These are phyloP conservation scores for Neotropicomus parvogracilis DNA, from an alignment of 1,284 basidiomycete genomes.

Conservation along the genomic window DNA sequence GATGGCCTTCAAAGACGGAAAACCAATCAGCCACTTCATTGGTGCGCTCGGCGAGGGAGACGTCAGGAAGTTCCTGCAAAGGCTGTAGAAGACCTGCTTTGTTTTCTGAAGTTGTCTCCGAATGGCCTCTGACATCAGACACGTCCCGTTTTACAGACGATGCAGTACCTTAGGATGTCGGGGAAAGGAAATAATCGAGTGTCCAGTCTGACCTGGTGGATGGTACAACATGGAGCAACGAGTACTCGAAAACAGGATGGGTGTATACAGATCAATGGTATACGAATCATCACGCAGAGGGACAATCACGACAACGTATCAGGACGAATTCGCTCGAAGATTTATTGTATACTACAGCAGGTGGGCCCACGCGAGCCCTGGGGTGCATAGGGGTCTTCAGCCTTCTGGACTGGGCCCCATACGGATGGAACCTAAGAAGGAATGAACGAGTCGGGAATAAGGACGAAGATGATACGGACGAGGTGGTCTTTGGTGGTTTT, in stretches of 20 bases:
- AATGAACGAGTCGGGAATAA: constrained; percentile 9
- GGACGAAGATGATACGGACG: constrained; percentile 16
- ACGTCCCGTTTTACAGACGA: constrained; percentile 2
- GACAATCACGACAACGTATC: background rate
- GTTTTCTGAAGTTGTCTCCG: constrained; percentile 14
- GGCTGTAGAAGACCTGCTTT: constrained; percentile 28
- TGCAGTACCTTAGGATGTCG: constrained; percentile 15
- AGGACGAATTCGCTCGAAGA: background rate
- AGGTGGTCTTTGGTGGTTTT: constrained; percentile 80
- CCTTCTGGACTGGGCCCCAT: constrained; percentile 84
- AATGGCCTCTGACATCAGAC: constrained; percentile 1
- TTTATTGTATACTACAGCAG: constrained; percentile 33
- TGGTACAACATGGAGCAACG: constrained; percentile 20
- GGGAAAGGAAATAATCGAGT: background rate
- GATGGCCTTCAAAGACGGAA: constrained; percentile 62
- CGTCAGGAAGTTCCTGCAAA: constrained; percentile 49
- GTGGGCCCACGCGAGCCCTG: constrained; percentile 27
- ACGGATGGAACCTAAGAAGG: constrained; percentile 75
- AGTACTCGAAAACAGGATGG: constrained; percentile 9
- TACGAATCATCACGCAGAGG: constrained; percentile 1
- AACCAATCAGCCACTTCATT: constrained; percentile 52
- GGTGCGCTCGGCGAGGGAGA: constrained; percentile 53
- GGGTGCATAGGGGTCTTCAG: constrained; percentile 79
- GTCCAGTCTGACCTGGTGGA: constrained; percentile 10
- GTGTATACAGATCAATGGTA: constrained; percentile 17